Percentiles rank a stretch among this genome's conserved stretches.
Evolutionary conservation across 108 stramenopile species (phyloP).

Genomic region (Skeletonema potamos): DNA sequence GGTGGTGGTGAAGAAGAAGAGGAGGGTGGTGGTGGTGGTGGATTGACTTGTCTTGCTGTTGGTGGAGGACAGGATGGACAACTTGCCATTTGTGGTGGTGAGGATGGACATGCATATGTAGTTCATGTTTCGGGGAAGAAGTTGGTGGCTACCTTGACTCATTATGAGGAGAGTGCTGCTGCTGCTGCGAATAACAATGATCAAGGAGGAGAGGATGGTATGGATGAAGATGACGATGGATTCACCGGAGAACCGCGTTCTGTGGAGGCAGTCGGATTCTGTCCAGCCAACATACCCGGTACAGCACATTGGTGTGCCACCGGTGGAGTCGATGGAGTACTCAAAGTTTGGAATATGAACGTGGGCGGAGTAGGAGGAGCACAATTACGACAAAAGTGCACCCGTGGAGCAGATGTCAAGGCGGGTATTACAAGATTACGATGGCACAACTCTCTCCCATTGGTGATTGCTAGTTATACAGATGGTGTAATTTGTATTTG

Average conservation of each 20-base stretch:
- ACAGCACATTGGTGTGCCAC: constrained; percentile 86
- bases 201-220: neutral
- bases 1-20: constrained; percentile 5
- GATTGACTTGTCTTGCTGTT: constrained; percentile 74
- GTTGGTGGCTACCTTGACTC: constrained; percentile 78
- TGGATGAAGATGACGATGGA: constrained; percentile 35
- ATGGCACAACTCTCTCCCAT: constrained; percentile 82
- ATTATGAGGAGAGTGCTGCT: constrained; percentile 51
- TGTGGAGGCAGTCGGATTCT: constrained; percentile 92
- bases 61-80: constrained; percentile 53
- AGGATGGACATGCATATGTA: constrained; percentile 90
- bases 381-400: constrained; percentile 30
- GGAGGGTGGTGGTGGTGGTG: constrained; percentile 25
- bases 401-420: constrained; percentile 13
- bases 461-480: constrained; percentile 72
- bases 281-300: constrained; percentile 42
- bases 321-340: constrained; percentile 80
- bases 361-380: constrained; percentile 42
- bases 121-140: constrained; percentile 84
- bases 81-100: constrained; percentile 73
- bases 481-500: constrained; percentile 85
- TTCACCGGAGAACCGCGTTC: constrained; percentile 60
- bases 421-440: constrained; percentile 71
- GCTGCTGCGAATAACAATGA: neutral
- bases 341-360: constrained; percentile 89